phyloP scores from a whole-genome alignment of 2,329 filamentous ascomycete species.

The Pyrenochaeta sp. region DNA sequence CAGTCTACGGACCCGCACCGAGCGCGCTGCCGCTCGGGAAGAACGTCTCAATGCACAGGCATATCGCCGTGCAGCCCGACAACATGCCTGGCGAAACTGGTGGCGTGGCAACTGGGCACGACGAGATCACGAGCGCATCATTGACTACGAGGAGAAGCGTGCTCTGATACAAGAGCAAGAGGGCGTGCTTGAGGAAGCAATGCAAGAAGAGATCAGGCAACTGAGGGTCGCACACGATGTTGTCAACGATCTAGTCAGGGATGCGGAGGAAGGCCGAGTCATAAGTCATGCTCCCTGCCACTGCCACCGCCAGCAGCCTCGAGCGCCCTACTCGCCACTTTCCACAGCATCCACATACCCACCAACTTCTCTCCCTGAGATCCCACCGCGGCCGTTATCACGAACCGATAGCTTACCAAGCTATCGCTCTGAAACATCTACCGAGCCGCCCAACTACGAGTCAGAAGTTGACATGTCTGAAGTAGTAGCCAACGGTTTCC shows the following conservation, averaged over 20 bases:
- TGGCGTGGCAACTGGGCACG: conserved; percentile 54
- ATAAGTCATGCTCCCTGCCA: conserved; percentile 13
- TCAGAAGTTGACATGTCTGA: conserved; percentile 49
- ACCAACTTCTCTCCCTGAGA: conserved; percentile 37
- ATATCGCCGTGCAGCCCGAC: conserved; percentile 63
- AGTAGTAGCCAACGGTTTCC: conserved; percentile 54
- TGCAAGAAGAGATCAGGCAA: conserved; percentile 58
- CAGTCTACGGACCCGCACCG: conserved; percentile 60
- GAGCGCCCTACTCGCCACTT: conserved; percentile 32
- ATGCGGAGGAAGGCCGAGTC: conserved; percentile 48
- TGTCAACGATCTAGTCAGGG: conserved; percentile 58
- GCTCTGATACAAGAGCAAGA: conserved; percentile 58
- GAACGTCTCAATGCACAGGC: conserved; percentile 61
- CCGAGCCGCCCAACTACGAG: conserved; percentile 54
- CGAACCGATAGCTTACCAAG: conserved; percentile 55
- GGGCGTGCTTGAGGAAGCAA: conserved; percentile 53
- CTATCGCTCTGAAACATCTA: conserved; percentile 52
- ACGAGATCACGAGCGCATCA: conserved; percentile 39
- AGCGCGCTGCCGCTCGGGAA: conserved; percentile 63
- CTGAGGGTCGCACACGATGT: conserved; percentile 62
- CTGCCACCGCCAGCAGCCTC: conserved; percentile 25
- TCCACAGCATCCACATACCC: conserved; percentile 44
- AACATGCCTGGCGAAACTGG: conserved; percentile 60
- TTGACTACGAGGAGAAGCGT: conserved; percentile 62
- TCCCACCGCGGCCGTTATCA: conserved; percentile 46